Evolutionary conservation across 805 yeast species (phyloP).

Genomic region (Novakomyces olei): DNA sequence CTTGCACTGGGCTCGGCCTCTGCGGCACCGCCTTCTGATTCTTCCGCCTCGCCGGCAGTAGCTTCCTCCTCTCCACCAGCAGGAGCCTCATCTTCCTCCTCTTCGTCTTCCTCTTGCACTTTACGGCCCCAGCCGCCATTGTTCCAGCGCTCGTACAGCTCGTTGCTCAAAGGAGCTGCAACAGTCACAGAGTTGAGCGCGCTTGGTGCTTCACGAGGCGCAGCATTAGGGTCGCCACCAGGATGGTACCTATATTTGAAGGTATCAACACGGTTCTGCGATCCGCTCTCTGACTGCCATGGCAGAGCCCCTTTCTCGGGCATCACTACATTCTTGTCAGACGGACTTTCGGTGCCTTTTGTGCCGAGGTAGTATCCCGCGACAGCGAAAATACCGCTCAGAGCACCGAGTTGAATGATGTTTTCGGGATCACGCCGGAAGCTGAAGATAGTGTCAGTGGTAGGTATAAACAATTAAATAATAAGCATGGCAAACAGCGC

Average conservation of each 20-base stretch:
- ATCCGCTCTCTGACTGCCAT: neutral
- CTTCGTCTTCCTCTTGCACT: neutral
- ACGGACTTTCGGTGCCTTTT: neutral
- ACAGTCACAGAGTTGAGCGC: too few species aligned
- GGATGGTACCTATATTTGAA: neutral
- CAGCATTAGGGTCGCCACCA: neutral
- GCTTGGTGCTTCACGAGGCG: neutral
- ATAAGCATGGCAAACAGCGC: too few species aligned
- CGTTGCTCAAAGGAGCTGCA: too few species aligned
- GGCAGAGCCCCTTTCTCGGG: neutral
- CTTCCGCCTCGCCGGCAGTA: neutral
- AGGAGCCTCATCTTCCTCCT: neutral
- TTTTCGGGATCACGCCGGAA: neutral
- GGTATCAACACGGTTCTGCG: neutral
- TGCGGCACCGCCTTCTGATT: neutral
- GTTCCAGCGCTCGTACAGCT: too few species aligned
- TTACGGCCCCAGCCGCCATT: neutral
- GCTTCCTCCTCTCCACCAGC: neutral
- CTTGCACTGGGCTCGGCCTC: too few species aligned
- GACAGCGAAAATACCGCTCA: neutral
- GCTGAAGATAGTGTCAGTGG: too few species aligned
- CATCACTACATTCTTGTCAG: neutral
- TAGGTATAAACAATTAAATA: too few species aligned
- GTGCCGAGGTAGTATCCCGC: neutral
- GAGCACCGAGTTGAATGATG: neutral